Percentiles rank a stretch among this genome's conserved stretches.
Evolutionary conservation across 2,329 filamentous ascomycete genomes (phyloP).

Genomic region (Bipolaris bicolor): DNA sequence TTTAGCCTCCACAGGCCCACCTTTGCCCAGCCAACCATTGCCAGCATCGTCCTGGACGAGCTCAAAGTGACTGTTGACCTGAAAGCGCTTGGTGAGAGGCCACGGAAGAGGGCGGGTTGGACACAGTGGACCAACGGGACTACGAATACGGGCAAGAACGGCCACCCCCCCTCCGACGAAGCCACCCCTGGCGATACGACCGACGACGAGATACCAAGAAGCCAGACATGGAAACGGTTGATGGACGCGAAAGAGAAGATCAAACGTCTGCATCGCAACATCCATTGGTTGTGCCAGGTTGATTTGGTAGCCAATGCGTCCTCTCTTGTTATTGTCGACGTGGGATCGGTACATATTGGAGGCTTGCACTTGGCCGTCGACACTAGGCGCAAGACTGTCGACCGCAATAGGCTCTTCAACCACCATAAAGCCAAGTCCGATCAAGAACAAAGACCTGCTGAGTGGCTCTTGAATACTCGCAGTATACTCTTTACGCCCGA

Average conservation of each 20-base stretch:
- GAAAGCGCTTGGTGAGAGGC: conserved; percentile 61
- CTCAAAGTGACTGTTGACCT: conserved; percentile 83
- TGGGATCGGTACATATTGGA: conserved; percentile 84
- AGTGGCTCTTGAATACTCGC: conserved; percentile 88
- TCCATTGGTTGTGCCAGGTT: conserved; percentile 87
- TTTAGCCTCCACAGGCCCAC: conserved; percentile 90
- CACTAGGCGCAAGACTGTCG: conserved; percentile 88
- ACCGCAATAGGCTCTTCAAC: conserved; percentile 86
- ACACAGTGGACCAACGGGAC: conserved; percentile 42
- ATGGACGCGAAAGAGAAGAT: conserved; percentile 81
- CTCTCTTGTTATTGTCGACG: conserved; percentile 75
- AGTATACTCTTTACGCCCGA: conserved; percentile 90
- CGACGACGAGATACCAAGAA: conserved; percentile 57
- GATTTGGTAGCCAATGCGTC: conserved; percentile 87
- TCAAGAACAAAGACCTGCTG: conserved; percentile 76
- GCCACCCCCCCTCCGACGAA: conserved; percentile 27
- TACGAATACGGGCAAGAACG: conserved; percentile 26
- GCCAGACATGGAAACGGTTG: conserved; percentile 80
- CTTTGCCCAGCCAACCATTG: conserved; percentile 95
- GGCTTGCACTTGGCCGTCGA: conserved; percentile 86
- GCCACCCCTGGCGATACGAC: conserved; percentile 37
- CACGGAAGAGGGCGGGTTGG: conserved; percentile 41
- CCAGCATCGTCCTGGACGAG: conserved; percentile 87
- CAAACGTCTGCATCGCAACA: conserved; percentile 83
- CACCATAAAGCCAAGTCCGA: conserved; percentile 56